A percentile compares a stretch with the other conserved stretches of the same genome.
Conservation (phyloP, 2,329 filamentous ascomycete genomes). For the Microthyrium microscopicum region DNA sequence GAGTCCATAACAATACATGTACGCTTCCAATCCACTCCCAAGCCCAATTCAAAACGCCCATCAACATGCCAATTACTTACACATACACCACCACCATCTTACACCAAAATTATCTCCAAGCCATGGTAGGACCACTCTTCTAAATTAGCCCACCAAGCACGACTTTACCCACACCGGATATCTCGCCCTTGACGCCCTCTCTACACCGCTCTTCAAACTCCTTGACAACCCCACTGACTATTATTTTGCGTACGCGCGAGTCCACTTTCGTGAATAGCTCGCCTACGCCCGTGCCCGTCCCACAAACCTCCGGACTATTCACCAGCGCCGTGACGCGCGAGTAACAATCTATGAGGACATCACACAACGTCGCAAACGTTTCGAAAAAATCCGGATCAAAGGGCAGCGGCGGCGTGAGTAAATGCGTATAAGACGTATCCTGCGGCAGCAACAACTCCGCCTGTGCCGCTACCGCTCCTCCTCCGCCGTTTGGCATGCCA, state of each 20-base stretch:
- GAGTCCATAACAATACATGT: too few relatives aligned
- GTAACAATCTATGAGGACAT: constrained; percentile 88
- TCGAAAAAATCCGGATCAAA: constrained; percentile 97
- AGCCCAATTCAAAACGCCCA: too few relatives aligned
- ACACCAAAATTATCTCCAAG: too few relatives aligned
- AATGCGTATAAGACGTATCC: constrained; percentile 14
- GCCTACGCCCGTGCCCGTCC: constrained; percentile 35
- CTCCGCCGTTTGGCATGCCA: too few relatives aligned
- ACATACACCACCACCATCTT: too few relatives aligned
- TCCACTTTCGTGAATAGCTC: constrained; percentile 88
- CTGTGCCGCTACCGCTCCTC: too few relatives aligned
- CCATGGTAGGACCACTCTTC: too few relatives aligned
- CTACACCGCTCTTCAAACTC: constrained; percentile 87
- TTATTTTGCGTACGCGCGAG: constrained; percentile 67
- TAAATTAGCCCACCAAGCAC: constrained; percentile 74
- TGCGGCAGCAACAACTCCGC: too few relatives aligned
- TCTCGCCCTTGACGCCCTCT: constrained; percentile 58
- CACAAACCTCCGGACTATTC: constrained; percentile 57
- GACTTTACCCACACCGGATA: constrained; percentile 73
- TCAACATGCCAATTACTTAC: too few relatives aligned
- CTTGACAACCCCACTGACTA: constrained; percentile 70
- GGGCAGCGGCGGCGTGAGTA: constrained; percentile 80
- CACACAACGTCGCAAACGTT: constrained; percentile 89
- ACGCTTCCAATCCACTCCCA: too few relatives aligned
- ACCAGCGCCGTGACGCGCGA: constrained; percentile 60